These are phyloP conservation scores for Aeschynomene evenia DNA, from an alignment of 306 rosid genomes.

Conservation along the genomic window DNA sequence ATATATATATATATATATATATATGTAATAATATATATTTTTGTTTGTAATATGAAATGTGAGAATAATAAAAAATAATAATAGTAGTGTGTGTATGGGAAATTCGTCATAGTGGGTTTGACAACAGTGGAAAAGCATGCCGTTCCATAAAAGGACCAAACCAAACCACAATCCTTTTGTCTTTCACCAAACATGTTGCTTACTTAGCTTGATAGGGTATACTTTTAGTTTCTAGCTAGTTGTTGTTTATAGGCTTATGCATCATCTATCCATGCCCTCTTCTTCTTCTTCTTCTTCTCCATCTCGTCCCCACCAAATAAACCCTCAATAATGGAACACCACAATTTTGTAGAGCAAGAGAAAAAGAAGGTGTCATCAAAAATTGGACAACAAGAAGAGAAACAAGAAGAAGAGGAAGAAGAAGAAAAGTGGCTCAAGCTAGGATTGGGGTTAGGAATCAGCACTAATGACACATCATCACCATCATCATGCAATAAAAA, in stretches of 20 bases:
- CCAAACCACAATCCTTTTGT: constrained; percentile 30
- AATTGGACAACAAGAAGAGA: background rate
- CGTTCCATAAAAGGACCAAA: constrained; percentile 44
- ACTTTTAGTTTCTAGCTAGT: constrained; percentile 24
- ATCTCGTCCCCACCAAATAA: constrained; percentile 33
- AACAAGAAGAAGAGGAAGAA: background rate
- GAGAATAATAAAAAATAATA: too few species aligned
- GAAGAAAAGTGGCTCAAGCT: constrained; percentile 42
- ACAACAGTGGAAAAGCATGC: constrained; percentile 31
- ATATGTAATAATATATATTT: too few species aligned
- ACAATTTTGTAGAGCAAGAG: background rate
- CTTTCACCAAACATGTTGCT: constrained; percentile 33
- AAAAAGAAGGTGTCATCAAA: background rate
- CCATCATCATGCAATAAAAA: constrained; percentile 15
- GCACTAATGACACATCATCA: background rate
- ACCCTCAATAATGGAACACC: constrained; percentile 12
- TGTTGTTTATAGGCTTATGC: constrained; percentile 1
- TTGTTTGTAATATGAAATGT: too few species aligned
- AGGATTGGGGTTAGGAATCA: constrained; percentile 44
- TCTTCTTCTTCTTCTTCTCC: too few species aligned
- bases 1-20: too few species aligned
- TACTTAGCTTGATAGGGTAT: constrained; percentile 26
- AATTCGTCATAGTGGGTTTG: constrained; percentile 26
- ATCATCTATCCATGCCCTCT: constrained; percentile 50
- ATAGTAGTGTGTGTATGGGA: background rate